Evolutionary conservation across 306 rosid species (phyloP).

Genomic region (Sphenostylis stenocarpa): DNA sequence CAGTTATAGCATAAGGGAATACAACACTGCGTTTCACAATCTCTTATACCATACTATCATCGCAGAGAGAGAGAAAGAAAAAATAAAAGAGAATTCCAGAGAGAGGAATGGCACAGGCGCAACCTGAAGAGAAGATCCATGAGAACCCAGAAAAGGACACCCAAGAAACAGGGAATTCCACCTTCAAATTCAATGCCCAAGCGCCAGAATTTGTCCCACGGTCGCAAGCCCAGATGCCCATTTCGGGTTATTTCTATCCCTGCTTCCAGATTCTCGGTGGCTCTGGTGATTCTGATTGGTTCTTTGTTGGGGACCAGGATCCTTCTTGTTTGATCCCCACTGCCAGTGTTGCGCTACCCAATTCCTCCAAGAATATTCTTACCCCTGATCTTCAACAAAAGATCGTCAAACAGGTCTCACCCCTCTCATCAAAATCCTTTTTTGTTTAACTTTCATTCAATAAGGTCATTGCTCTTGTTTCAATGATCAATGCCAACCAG

Average conservation of each 20-base stretch:
- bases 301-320: conserved; percentile 76
- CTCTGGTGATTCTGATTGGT: conserved; percentile 66
- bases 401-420: conserved; percentile 75
- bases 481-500: background rate
- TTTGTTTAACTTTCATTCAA: background rate
- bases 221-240: conserved; percentile 65
- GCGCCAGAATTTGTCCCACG: conserved; percentile 97
- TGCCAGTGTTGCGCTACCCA: conserved; percentile 39
- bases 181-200: conserved; percentile 86
- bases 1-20: conserved; percentile 37
- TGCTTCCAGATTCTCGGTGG: conserved; percentile 76
- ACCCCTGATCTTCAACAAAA: conserved; percentile 75
- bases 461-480: background rate
- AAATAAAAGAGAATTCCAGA: background rate
- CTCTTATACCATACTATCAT: background rate
- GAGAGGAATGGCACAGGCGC: conserved; percentile 57
- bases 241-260: conserved; percentile 78
- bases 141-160: conserved; percentile 33
- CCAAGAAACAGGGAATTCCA: conserved; percentile 32
- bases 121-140: conserved; percentile 42
- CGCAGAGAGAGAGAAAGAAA: background rate
- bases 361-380: conserved; percentile 53
- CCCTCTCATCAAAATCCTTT: background rate
- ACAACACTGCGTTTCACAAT: conserved; percentile 24
- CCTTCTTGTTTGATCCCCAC: conserved; percentile 57